Evolutionary conservation across 169 alveolate genomes (phyloP).

Genomic region (Plasmodium coatneyi): DNA sequence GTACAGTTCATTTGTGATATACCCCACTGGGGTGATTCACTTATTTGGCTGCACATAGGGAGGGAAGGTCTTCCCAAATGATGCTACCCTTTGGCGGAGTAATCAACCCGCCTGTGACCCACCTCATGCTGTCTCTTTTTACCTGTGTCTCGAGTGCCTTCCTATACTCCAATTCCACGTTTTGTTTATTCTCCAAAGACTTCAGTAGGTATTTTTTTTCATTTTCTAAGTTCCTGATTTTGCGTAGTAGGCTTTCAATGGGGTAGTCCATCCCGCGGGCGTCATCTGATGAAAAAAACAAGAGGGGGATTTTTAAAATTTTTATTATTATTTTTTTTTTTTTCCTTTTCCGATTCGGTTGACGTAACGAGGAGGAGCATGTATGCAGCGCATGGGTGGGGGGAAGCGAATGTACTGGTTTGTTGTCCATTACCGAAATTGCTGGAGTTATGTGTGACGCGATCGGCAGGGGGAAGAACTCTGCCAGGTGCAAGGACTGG

Average conservation of each 20-base stretch:
- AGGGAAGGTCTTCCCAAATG: not conserved
- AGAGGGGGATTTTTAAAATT: not conserved
- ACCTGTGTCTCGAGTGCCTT: slow-evolving; percentile 63
- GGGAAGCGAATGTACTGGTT: not conserved
- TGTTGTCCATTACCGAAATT: slow-evolving; percentile 7
- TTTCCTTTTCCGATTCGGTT: not conserved
- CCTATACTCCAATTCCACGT: slow-evolving; percentile 43
- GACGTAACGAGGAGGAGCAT: not conserved
- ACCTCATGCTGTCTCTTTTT: not conserved
- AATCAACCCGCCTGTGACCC: not conserved
- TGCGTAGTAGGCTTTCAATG: slow-evolving; percentile 34
- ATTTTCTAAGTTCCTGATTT: slow-evolving; percentile 58
- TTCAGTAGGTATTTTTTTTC: slow-evolving; percentile 46
- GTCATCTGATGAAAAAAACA: slow-evolving; percentile 1
- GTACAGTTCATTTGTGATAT: not conserved
- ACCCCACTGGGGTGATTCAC: not conserved
- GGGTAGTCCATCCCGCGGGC: not conserved
- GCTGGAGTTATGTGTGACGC: not conserved
- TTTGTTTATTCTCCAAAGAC: slow-evolving; percentile 47
- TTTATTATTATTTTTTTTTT: not conserved
- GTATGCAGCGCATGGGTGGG: not conserved
- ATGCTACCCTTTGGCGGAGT: not conserved
- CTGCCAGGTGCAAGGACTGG: not conserved
- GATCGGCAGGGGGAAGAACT: not conserved
- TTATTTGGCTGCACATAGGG: not conserved